Base-by-base conservation (phyloP, 306 rosid genomes). In the Biancaea sappan region DNA sequence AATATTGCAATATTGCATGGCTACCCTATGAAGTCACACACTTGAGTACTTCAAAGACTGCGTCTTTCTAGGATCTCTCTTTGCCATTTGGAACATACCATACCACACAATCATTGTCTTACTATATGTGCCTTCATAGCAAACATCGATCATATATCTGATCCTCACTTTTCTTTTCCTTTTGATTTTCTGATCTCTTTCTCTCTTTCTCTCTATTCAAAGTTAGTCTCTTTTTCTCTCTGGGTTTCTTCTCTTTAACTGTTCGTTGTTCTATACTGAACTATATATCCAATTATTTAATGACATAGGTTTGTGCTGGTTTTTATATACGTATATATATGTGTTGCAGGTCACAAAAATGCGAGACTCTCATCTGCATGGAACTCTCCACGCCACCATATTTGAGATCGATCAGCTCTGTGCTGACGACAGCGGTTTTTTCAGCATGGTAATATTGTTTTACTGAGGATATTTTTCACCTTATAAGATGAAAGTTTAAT, bases 341-440 rank as follows among this genome's bases (percentile, higher is more conserved):
- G 47, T 62, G 31, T 9, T 54, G 52, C 48, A 88, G 89, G 82
- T 90, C 81, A 84, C 54, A 62, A 2, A 31, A 77, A 91, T 94
- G 98, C 87, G 88, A 47, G 82, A 77, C 67, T 72, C 62, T 66
- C 88, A 86, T 86, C 90, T 94, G 11, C 98, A 94, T 40, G 98
- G 98, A 2, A 86, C 86, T 74, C 98, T 94, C 35, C 98, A 94
- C 37, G 98, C 73, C 44, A 91, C 98, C 46, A 77, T 94, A 86
- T 88, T 34, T 65, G 98, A 91, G 81, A 86, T 94, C 8, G 97
- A 94, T 57, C 78, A 68, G 71, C 76, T 84, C 73, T 60, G 70
- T 10, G 21, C 47, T 3, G 21, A 3, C 4, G 52, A 62, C 12
- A 3, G 64, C 59, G 76, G 66, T 32, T 2, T 83, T 46, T 28